phyloP scores from a whole-genome alignment of 495 filamentous ascomycete species.

The Lindgomyces ingoldianus region DNA sequence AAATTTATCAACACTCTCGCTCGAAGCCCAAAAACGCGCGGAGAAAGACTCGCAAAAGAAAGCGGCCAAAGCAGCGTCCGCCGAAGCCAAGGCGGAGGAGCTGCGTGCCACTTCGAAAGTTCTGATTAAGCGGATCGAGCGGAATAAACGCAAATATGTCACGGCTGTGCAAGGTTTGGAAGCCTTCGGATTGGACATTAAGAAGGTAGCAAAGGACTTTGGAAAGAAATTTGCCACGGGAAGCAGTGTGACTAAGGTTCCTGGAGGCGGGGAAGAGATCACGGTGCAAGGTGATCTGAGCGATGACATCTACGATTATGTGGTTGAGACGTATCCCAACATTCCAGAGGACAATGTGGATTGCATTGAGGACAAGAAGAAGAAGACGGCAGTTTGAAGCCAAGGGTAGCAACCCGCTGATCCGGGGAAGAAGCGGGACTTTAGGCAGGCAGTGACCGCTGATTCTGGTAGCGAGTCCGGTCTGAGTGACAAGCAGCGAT shows the following conservation, averaged over 20 bases:
- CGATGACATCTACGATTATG: conserved; percentile 88
- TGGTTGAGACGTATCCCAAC: conserved; percentile 77
- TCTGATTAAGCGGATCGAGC: conserved; percentile 92
- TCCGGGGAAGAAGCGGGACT: no score
- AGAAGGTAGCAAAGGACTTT: conserved; percentile 87
- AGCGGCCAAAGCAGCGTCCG: conserved; percentile 84
- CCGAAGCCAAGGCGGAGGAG: conserved; percentile 76
- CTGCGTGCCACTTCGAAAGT: conserved; percentile 76
- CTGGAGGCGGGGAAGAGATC: conserved; percentile 89
- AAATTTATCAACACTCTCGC: conserved; percentile 77
- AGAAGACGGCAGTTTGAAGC: conserved; percentile 58
- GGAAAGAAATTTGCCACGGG: conserved; percentile 95
- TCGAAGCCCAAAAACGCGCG: conserved; percentile 87
- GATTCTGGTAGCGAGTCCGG: no score
- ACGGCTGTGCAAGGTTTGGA: conserved; percentile 89
- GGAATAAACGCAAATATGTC: conserved; percentile 95
- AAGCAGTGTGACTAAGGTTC: conserved; percentile 83
- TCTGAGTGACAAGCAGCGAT: no score
- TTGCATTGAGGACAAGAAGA: conserved; percentile 90
- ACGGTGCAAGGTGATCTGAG: conserved; percentile 97
- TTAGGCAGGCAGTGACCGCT: no score
- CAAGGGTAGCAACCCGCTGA: no score
- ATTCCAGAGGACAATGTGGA: conserved; percentile 95
- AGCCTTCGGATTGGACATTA: conserved; percentile 85
- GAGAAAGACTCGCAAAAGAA: conserved; percentile 94